Evolutionary conservation across 768 basidiomycete genomes (phyloP).

Genomic region (Tylopilus sp.): DNA sequence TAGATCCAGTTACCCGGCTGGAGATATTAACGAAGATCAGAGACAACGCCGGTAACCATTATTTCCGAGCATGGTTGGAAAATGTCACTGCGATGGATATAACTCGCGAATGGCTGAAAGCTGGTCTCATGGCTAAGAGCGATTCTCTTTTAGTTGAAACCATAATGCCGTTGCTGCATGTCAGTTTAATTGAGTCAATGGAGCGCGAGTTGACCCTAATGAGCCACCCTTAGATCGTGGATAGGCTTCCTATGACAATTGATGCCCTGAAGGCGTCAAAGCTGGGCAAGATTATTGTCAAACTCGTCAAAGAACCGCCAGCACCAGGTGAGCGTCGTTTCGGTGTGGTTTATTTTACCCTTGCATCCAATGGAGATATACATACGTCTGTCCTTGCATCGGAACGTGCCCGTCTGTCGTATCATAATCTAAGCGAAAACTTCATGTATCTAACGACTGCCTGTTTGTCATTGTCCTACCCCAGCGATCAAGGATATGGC

Average conservation of each 20-base stretch:
- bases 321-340: constrained; percentile 67
- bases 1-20: constrained; percentile 60
- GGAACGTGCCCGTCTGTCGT: constrained; percentile 30
- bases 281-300: constrained; percentile 76
- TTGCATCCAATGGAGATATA: constrained; percentile 27
- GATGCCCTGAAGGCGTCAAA: constrained; percentile 68
- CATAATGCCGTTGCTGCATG: constrained; percentile 83
- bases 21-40: constrained; percentile 80
- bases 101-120: constrained; percentile 78
- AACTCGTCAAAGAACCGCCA: constrained; percentile 71
- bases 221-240: constrained; percentile 54
- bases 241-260: constrained; percentile 74
- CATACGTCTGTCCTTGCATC: constrained; percentile 27
- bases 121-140: constrained; percentile 54
- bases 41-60: constrained; percentile 82
- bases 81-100: constrained; percentile 73
- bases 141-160: constrained; percentile 63
- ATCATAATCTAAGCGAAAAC: constrained; percentile 32
- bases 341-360: constrained; percentile 13
- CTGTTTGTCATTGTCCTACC: constrained; percentile 39
- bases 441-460: constrained; percentile 66
- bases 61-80: constrained; percentile 84
- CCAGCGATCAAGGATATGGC: constrained; percentile 94
- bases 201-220: constrained; percentile 17
- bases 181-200: constrained; percentile 42